Conservation (phyloP, 768 basidiomycete species). For the Coprinopsis sp. region DNA sequence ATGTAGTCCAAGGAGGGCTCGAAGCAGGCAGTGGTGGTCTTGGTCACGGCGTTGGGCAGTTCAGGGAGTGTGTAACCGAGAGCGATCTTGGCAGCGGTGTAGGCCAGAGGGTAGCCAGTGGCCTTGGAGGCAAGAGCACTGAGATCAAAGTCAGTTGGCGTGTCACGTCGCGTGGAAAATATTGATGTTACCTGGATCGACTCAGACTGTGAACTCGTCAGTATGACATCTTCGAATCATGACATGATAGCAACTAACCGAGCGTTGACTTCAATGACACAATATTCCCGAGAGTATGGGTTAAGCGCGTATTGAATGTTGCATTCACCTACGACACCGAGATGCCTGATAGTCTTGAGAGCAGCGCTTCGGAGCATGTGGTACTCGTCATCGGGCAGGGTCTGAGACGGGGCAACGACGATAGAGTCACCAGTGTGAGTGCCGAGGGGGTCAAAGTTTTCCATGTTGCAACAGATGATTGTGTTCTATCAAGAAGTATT, state of each 20-base stretch:
- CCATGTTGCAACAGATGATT: constrained; percentile 99
- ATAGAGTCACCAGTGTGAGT: constrained; percentile 99
- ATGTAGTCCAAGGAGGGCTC: constrained; percentile 99
- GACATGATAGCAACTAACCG: constrained; percentile 44
- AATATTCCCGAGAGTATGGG: constrained; percentile 88
- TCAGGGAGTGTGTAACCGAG: constrained; percentile 97
- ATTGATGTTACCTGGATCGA: constrained; percentile 61
- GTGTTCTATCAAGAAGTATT: constrained; percentile 63
- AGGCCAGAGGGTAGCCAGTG: constrained; percentile 97
- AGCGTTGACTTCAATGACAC: constrained; percentile 97
- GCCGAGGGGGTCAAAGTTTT: constrained; percentile 98
- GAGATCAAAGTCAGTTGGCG: constrained; percentile 1
- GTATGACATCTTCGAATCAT: not conserved
- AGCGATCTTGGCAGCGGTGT: constrained; percentile 98
- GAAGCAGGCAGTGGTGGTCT: constrained; percentile 98
- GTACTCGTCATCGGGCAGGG: constrained; percentile 95
- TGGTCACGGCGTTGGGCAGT: constrained; percentile 97
- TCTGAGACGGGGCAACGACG: constrained; percentile 98
- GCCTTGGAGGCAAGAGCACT: constrained; percentile 98
- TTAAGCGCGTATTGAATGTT: constrained; percentile 99
- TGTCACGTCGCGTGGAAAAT: not conserved
- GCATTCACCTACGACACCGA: constrained; percentile 91
- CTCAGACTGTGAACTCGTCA: constrained; percentile 43
- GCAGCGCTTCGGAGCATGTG: constrained; percentile 99
- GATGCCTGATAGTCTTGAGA: constrained; percentile 89